Base-by-base conservation (phyloP, 805 yeast species). In the Nakazawaea ernobii region DNA sequence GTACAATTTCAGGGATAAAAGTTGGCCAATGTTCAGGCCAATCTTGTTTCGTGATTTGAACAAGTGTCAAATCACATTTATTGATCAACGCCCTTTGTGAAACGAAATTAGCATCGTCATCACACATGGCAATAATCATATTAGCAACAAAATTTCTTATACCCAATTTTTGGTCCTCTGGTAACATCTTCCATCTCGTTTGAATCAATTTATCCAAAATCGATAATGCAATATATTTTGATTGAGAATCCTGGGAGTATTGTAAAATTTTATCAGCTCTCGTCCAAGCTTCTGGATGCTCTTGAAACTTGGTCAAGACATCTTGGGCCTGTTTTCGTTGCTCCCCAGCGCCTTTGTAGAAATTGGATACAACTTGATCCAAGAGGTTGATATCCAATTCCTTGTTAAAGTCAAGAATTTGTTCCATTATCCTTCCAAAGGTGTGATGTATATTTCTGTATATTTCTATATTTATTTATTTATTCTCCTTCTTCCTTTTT, bases 21-120 rank as follows among this genome's bases (percentile, higher is more conserved):
- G 84, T 86, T 15, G 98, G 98, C 99, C 99, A 94, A 64, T 91
- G 86, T 57, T 84, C 88, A 32, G 99, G 99, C 99, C 99, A 94
- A 64, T 94, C 99, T 68, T 94, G 98, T 61, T 94, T 94, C 60
- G 94, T 79, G 45, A 94, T 84, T 60, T 91, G 95, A 33, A 94
- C 99, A 59, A 94, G 73, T 13, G 98, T 92, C 60, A 94, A 75
- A 68, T 94, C 96, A 58, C 91, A 90, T 66, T 94, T 94, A 70
- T 86, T 88, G 61, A 94, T 88, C 60, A 94, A 74, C 17, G 97
- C 82, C 59, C 83, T 84, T 61, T 89, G 89, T 37, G 76, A 67
- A 43, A 74, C 75, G 60, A 91, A 89, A 30, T 79, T 73, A 8
- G 73, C 69, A 51, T 88, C 95, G 61, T 87, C 87, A 51, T 88